A percentile compares a stretch with the other conserved stretches of the same genome.
Conservation (phyloP, 805 yeast genomes). For the Metschnikowia corniflorae region DNA sequence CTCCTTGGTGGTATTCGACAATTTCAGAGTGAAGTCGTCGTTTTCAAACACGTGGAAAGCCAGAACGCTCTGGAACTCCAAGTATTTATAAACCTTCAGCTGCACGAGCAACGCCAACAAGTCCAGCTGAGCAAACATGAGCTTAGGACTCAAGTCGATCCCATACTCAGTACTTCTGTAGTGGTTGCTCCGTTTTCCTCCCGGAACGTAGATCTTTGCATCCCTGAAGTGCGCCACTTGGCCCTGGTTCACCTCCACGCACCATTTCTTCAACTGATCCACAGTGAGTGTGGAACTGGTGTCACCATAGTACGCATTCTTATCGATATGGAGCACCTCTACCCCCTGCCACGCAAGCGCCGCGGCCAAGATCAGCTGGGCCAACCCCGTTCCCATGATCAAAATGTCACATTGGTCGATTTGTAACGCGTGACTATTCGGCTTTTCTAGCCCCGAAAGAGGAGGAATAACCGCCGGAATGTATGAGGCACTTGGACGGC, state of each 20-base stretch:
- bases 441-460: slow-evolving; percentile 75
- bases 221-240: slow-evolving; percentile 49
- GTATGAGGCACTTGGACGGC: slow-evolving; percentile 52
- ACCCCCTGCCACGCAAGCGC: slow-evolving; percentile 98
- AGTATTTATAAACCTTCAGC: slow-evolving; percentile 83
- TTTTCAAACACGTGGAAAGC: slow-evolving; percentile 93
- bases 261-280: slow-evolving; percentile 85
- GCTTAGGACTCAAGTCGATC: slow-evolving; percentile 80
- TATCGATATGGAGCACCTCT: slow-evolving; percentile 85
- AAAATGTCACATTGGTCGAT: slow-evolving; percentile 73
- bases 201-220: slow-evolving; percentile 78
- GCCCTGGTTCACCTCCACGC: slow-evolving; percentile 58
- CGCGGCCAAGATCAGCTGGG: slow-evolving; percentile 85
- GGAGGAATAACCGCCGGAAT: slow-evolving; percentile 57
- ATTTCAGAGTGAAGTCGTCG: slow-evolving; percentile 76
- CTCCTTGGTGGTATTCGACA: slow-evolving; percentile 76
- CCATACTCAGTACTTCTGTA: slow-evolving; percentile 74
- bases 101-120: slow-evolving; percentile 72
- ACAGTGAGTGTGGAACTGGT: slow-evolving; percentile 79
- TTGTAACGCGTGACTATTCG: slow-evolving; percentile 61
- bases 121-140: slow-evolving; percentile 89
- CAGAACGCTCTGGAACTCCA: slow-evolving; percentile 86
- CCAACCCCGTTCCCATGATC: slow-evolving; percentile 89
- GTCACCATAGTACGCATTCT: slow-evolving; percentile 85
- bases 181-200: slow-evolving; percentile 44